Base-by-base conservation (phyloP, 108 stramenopile genomes). In the Nitzschia putrida region DNA sequence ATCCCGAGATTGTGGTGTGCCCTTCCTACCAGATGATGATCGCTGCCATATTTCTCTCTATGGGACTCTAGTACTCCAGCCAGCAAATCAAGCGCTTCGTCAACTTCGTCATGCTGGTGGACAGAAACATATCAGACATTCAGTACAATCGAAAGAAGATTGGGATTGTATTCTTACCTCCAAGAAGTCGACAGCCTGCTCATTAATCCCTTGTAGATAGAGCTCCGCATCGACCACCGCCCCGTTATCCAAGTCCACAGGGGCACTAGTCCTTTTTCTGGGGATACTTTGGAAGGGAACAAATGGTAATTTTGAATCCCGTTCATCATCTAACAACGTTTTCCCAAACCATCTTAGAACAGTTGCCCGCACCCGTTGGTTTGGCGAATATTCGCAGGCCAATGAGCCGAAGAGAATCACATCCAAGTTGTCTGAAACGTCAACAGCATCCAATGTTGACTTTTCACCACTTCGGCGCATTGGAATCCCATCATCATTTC, bases 1-100 rank as follows among this genome's bases (percentile, higher is more conserved):
- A 87, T 81, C 3, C 84, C 87, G 26, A 88, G 61, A 66, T 91
- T 91, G 72, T 91, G 90, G 45, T 83, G 64, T 20, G 87, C 87
- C 66, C 82, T 87, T 37, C 85, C 90, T 3, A 87, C 85, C 25
- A 80, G 80, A 25, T 79, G 57, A 57, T 86, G 86, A 24, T 53
- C 56, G 20, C 72, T 53, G 3, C 90, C 90, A 61, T 88, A 84
- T 47, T 80, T 61, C 61, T 86, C 80, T 49, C 50, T 22, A n/a
- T 86, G 83, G 11, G 85, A 86, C 7, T 86, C 79, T 24, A 91
- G 45, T 51, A 87, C 83, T 63, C 87, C 84, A 54, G 80, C 76
- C 57, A 91, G 85, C 6, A 88, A 76, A 49, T 80, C 78, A 1
- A 88, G 25, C 0, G 89, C 85, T 37, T 84, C 77, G 61, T 68